Evolutionary conservation across 768 basidiomycete species (phyloP).

Genomic region (Phaffia australis): DNA sequence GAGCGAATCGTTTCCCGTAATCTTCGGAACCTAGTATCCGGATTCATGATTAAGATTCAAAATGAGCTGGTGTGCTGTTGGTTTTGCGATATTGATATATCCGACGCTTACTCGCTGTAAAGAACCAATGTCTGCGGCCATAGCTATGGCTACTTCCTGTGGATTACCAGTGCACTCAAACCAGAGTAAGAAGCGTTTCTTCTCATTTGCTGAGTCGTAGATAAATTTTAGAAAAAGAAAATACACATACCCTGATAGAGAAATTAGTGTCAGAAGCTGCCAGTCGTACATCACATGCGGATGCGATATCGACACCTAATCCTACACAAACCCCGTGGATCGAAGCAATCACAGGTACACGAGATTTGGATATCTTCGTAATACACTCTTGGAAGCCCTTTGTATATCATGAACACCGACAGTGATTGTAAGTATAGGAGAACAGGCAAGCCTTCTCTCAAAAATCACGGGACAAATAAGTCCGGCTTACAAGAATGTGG

Average conservation of each 20-base stretch:
- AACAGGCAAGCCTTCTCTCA: neutral
- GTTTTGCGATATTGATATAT: too few species aligned
- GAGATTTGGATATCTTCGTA: slow-evolving; percentile 53
- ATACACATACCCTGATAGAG: slow-evolving; percentile 53
- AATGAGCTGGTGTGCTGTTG: too few species aligned
- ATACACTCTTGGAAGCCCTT: slow-evolving; percentile 61
- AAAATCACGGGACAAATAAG: slow-evolving; percentile 4
- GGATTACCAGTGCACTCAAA: neutral
- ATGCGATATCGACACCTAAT: slow-evolving; percentile 61
- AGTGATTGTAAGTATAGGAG: slow-evolving; percentile 1
- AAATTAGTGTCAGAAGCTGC: slow-evolving; percentile 55
- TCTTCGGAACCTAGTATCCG: slow-evolving; percentile 44
- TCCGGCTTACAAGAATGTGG: too few species aligned
- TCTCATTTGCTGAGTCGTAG: neutral
- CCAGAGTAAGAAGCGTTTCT: neutral
- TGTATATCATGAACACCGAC: neutral
- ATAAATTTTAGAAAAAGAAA: neutral
- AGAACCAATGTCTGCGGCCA: slow-evolving; percentile 80
- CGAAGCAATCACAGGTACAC: slow-evolving; percentile 73
- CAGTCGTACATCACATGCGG: slow-evolving; percentile 62
- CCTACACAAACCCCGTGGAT: slow-evolving; percentile 65
- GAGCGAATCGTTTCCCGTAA: slow-evolving; percentile 62
- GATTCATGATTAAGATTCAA: too few species aligned
- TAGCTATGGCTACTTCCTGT: slow-evolving; percentile 39
- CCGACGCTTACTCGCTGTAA: slow-evolving; percentile 51